Evolutionary conservation across 2,329 filamentous ascomycete genomes (phyloP).

Genomic region (Diaporthe capsici): DNA sequence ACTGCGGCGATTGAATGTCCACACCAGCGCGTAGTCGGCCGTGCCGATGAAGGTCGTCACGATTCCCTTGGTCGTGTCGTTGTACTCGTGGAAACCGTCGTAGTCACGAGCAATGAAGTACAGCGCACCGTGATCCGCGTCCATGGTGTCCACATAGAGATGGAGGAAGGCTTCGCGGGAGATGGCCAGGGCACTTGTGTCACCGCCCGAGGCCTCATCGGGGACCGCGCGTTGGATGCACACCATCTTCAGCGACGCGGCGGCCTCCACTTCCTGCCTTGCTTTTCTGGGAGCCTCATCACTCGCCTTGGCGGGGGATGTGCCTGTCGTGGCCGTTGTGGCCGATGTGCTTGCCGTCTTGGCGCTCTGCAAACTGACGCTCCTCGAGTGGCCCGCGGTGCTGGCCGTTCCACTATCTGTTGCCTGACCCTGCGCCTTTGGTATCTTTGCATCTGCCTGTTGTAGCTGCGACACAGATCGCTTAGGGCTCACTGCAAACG

Average conservation of each 20-base stretch:
- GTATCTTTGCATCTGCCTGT: background rate
- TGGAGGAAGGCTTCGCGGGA: slow-evolving; percentile 45
- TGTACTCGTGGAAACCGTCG: slow-evolving; percentile 48
- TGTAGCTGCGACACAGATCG: background rate
- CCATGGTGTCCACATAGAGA: slow-evolving; percentile 45
- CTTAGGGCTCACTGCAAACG: background rate
- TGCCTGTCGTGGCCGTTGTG: slow-evolving; percentile 31
- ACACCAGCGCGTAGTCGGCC: slow-evolving; percentile 46
- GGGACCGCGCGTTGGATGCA: slow-evolving; percentile 36
- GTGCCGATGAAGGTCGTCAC: slow-evolving; percentile 46
- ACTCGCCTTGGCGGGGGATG: background rate
- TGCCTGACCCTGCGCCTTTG: background rate
- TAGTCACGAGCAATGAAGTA: slow-evolving; percentile 48
- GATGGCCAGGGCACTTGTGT: slow-evolving; percentile 42
- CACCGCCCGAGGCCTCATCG: background rate
- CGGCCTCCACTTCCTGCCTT: slow-evolving; percentile 37
- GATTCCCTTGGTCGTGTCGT: slow-evolving; percentile 32
- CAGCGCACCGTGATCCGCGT: slow-evolving; percentile 44
- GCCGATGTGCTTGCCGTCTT: slow-evolving; percentile 22
- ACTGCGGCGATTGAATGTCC: slow-evolving; percentile 45
- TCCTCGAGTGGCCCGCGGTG: slow-evolving; percentile 28
- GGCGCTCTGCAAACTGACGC: slow-evolving; percentile 33
- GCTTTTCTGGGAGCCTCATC: background rate
- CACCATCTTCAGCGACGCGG: slow-evolving; percentile 42
- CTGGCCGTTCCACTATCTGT: slow-evolving; percentile 12